A percentile compares a stretch with the other conserved stretches of the same genome.
phyloP scores from a whole-genome alignment of 371 early-diverging fungal species.

The Saksenaea vasiformis region DNA sequence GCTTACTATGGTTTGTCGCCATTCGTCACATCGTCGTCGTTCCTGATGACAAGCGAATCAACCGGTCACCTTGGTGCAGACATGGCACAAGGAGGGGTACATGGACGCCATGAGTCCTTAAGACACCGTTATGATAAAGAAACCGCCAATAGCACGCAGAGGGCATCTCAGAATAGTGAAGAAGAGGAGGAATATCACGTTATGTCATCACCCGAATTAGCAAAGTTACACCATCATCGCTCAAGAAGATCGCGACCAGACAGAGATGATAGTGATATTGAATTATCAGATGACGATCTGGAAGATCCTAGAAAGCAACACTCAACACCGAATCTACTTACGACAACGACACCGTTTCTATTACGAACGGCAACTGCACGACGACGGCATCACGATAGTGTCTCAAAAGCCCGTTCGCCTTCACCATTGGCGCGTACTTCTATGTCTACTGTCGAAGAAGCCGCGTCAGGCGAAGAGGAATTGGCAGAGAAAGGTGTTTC shows the following conservation, averaged over 20 bases:
- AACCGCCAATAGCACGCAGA: conserved; percentile 3
- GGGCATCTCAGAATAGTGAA: neutral
- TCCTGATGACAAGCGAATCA: conserved; percentile 17
- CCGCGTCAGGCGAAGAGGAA: neutral
- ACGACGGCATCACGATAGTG: neutral
- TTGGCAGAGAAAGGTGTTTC: no score
- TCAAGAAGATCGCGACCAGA: conserved; percentile 5
- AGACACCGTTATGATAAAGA: conserved; percentile 44
- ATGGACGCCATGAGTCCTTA: conserved; percentile 19
- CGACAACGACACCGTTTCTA: neutral
- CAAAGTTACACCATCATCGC: conserved; percentile 6
- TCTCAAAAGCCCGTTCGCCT: neutral
- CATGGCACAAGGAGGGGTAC: neutral
- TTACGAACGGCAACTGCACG: neutral
- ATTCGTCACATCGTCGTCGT: conserved; percentile 42
- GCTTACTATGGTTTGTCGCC: conserved; percentile 47
- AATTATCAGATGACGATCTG: conserved; percentile 44
- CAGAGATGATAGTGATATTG: conserved; percentile 49
- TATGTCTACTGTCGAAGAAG: neutral
- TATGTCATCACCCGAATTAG: conserved; percentile 21
- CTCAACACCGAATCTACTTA: neutral
- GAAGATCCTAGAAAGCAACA: neutral
- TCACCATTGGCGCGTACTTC: neutral
- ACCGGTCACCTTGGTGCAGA: neutral
- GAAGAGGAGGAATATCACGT: conserved; percentile 8